These are phyloP conservation scores for Rosa persica DNA, from an alignment of 306 rosid genomes.

Conservation along the genomic window DNA sequence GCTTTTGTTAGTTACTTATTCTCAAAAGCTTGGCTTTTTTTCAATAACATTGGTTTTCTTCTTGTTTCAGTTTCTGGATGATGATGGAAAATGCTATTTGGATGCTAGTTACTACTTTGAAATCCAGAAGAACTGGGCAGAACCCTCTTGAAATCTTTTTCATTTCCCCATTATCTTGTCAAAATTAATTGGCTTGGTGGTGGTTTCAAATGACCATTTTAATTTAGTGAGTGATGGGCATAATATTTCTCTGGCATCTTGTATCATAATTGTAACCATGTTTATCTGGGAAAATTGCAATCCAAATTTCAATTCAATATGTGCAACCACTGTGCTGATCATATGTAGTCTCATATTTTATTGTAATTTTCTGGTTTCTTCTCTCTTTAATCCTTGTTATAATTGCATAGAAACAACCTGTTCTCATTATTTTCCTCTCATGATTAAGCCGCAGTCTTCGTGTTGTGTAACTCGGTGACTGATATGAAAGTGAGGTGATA, in stretches of 20 bases:
- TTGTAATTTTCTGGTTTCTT: background rate
- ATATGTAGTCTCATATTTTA: background rate
- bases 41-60: background rate
- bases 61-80: slow-evolving; percentile 73
- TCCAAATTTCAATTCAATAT: slow-evolving; percentile 32
- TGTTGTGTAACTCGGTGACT: too few relatives aligned
- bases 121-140: slow-evolving; percentile 80
- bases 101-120: slow-evolving; percentile 75
- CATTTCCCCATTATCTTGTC: background rate
- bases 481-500: too few relatives aligned
- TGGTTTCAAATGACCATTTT: slow-evolving; percentile 11
- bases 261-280: slow-evolving; percentile 28
- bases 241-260: slow-evolving; percentile 27
- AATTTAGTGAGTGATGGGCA: slow-evolving; percentile 6
- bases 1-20: background rate
- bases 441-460: background rate
- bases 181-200: slow-evolving; percentile 10
- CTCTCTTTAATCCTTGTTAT: background rate
- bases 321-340: slow-evolving; percentile 11
- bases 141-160: slow-evolving; percentile 30
- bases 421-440: slow-evolving; percentile 14
- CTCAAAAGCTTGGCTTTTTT: background rate
- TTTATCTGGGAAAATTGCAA: slow-evolving; percentile 28
- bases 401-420: background rate
- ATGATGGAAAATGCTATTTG: slow-evolving; percentile 84